Conservation (phyloP, 176 grass and related monocot genomes). For the Areca catechu region DNA sequence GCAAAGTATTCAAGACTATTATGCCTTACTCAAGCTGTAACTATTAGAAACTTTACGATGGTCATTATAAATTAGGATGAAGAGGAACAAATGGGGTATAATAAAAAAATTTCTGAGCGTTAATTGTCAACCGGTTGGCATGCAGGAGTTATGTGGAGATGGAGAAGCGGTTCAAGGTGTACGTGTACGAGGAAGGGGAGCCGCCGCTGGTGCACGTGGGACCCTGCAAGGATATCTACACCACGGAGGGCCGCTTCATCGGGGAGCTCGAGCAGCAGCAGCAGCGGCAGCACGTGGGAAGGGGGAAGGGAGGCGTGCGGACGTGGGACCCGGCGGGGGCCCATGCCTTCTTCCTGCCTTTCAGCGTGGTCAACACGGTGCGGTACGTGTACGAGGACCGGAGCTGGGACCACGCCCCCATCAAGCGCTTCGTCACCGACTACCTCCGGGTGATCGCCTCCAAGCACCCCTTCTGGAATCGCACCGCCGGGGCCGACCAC, state of each 20-base stretch:
- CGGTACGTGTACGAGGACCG: slow-evolving; percentile 19
- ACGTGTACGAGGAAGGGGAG: slow-evolving; percentile 80
- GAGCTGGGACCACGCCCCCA: slow-evolving; percentile 12
- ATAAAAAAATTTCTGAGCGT: not conserved
- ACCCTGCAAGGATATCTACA: slow-evolving; percentile 74
- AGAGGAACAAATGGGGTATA: too few species aligned
- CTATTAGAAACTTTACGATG: not conserved
- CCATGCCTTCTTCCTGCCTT: slow-evolving; percentile 58
- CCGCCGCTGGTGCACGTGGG: slow-evolving; percentile 52
- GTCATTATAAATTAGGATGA: not conserved
- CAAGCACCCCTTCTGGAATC: slow-evolving; percentile 64
- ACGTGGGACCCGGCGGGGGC: slow-evolving; percentile 35
- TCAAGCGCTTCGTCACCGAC: slow-evolving; percentile 38
- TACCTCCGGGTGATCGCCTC: slow-evolving; percentile 51
- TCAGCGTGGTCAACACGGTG: slow-evolving; percentile 56
- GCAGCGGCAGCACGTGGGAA: not conserved
- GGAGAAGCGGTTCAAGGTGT: slow-evolving; percentile 64
- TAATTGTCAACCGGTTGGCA: not conserved
- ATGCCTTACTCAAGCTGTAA: too few species aligned
- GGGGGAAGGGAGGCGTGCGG: not conserved
- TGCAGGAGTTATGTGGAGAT: slow-evolving; percentile 72
- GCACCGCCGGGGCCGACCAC: slow-evolving; percentile 53
- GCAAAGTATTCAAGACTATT: too few species aligned
- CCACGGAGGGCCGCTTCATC: slow-evolving; percentile 66
- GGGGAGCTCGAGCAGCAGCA: slow-evolving; percentile 48